Evolutionary conservation across 192 early-diverging fungal genomes (phyloP).

Genomic region (Funneliformis geosporum): DNA sequence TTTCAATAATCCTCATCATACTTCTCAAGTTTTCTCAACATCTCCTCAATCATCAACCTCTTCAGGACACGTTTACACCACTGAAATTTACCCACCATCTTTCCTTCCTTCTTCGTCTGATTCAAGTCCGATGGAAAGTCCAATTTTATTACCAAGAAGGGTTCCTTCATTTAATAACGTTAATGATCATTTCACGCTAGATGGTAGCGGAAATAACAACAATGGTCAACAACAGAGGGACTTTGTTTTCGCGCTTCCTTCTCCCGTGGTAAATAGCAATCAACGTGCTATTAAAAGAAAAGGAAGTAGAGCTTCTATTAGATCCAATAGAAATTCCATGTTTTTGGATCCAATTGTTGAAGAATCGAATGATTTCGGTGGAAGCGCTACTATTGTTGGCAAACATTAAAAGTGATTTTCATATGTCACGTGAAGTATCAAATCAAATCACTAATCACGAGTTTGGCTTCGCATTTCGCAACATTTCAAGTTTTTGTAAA

Average conservation of each 20-base stretch:
- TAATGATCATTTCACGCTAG: constrained; percentile 9
- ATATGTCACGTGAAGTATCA: too few species aligned
- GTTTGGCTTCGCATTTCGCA: background rate
- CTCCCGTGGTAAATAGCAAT: background rate
- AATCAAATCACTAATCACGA: too few species aligned
- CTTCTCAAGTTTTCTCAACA: background rate
- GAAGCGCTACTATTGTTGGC: background rate
- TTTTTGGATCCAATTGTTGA: constrained; percentile 22
- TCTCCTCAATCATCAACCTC: background rate
- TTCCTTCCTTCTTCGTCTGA: constrained; percentile 18
- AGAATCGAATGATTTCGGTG: background rate
- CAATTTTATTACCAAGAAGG: background rate
- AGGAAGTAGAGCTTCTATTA: background rate
- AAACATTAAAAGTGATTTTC: background rate
- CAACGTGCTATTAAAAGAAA: background rate
- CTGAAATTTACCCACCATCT: constrained; percentile 17
- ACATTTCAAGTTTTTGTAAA: background rate
- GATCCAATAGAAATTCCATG: constrained; percentile 7
- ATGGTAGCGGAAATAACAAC: background rate
- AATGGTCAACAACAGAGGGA: background rate
- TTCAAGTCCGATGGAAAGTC: constrained; percentile 13
- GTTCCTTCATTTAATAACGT: background rate
- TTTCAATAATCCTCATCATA: background rate
- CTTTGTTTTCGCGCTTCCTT: background rate
- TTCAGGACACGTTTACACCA: constrained; percentile 20